Evolutionary conservation across 2,329 filamentous ascomycete species (phyloP).

Genomic region (Keithomyces neogunnii): DNA sequence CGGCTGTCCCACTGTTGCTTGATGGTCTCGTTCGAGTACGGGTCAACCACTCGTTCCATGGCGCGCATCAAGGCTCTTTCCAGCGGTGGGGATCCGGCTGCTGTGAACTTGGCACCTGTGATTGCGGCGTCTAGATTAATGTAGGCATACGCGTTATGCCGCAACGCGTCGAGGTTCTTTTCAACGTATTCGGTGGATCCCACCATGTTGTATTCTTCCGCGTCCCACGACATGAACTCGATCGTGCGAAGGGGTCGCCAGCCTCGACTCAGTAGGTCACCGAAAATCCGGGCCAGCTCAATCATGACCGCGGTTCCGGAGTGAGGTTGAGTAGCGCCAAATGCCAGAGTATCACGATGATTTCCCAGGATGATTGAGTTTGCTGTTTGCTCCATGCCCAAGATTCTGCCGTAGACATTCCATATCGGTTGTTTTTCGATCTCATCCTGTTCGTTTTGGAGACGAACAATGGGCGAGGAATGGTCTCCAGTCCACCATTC

Average conservation of each 20-base stretch:
- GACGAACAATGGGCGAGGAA: conserved; percentile 66
- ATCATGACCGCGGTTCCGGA: conserved; percentile 87
- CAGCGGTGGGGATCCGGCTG: conserved; percentile 74
- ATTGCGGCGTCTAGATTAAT: conserved; percentile 86
- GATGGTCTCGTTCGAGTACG: conserved; percentile 61
- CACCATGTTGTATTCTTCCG: conserved; percentile 83
- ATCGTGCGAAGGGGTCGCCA: conserved; percentile 94
- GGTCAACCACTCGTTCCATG: conserved; percentile 67
- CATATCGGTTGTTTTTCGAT: conserved; percentile 75
- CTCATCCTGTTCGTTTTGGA: conserved; percentile 85
- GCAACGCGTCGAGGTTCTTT: conserved; percentile 63
- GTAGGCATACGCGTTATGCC: conserved; percentile 72
- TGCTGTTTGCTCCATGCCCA: conserved; percentile 72
- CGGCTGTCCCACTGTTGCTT: conserved; percentile 67
- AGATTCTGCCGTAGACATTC: conserved; percentile 81
- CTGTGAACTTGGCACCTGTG: conserved; percentile 64
- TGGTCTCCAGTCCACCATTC: conserved; percentile 81
- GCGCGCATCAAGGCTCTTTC: conserved; percentile 62
- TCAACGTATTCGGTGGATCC: conserved; percentile 95
- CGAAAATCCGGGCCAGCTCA: conserved; percentile 79
- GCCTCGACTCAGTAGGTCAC: conserved; percentile 64
- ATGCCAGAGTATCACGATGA: conserved; percentile 87
- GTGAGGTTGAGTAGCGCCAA: conserved; percentile 78
- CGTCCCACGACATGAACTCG: conserved; percentile 96
- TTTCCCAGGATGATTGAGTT: conserved; percentile 88